Conservation (phyloP, 2,329 filamentous ascomycete genomes). For the Tolypocladium ovalisporum region DNA sequence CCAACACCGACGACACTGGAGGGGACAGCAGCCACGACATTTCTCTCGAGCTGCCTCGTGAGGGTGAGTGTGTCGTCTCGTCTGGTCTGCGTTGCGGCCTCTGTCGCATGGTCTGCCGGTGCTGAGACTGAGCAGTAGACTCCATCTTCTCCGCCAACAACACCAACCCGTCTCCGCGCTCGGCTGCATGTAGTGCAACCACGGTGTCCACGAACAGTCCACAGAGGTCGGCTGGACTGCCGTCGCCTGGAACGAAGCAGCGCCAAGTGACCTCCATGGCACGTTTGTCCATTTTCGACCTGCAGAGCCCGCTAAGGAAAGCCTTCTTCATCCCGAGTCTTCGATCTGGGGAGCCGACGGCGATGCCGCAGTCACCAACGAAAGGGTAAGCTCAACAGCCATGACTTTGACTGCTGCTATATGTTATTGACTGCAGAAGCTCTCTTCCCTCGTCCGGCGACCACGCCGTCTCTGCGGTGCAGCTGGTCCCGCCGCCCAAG, state of each 20-base stretch:
- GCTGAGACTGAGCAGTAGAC: background rate
- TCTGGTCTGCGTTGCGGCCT: too few species aligned
- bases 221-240: background rate
- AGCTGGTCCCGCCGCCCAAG: conserved; percentile 4
- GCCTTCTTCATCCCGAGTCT: conserved; percentile 1
- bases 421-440: conserved; percentile 1
- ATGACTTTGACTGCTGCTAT: too few species aligned
- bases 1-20: background rate
- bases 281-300: background rate
- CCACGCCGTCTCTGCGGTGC: background rate
- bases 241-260: background rate
- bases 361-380: conserved; percentile 17
- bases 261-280: background rate
- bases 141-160: background rate
- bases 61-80: background rate
- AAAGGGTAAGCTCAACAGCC: conserved; percentile 11
- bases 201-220: background rate
- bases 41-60: background rate
- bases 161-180: background rate
- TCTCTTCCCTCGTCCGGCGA: background rate
- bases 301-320: background rate
- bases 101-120: background rate
- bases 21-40: background rate
- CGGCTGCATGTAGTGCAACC: background rate
- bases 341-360: conserved; percentile 11